Base-by-base conservation (phyloP, 192 early-diverging fungal species). In the Coemansia sp. region DNA sequence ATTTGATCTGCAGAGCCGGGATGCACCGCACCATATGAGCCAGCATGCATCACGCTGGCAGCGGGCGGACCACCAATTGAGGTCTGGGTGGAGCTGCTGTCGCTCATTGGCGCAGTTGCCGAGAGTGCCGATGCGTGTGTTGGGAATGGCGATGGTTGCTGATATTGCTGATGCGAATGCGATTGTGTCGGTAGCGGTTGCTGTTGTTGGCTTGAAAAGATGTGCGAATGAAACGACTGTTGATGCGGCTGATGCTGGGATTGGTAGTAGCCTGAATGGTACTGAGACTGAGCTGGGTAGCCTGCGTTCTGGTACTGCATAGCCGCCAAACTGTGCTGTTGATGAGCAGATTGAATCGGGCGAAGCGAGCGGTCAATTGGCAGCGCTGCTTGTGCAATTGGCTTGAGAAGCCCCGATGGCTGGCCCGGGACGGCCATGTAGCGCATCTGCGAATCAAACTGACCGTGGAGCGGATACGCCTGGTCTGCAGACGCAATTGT, bases 351-450 rank as follows among this genome's bases (percentile, higher is more conserved):
- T 5, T 65, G 23, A 25, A 60, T 66, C 5, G 63, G 54, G 43
- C 76, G 66, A 45, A 69, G 56, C n/a, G 76, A 63, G 35, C 70
- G 63, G 43, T 79, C 76, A 10, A 73, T 43, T 0, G 69, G 41
- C 11, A 63, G 47, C 6, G 66, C 32, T 9, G 70, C 50, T 22
- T 65, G 19, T 4, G 23, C 49, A 5, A 64, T 15, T 10, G 66
- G 76, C 61, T 70, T 73, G 0, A 67, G 63, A 51, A 73, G 53
- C 1, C 60, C 71, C 19, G 76, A 79, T 3, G 63, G 52, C 47
- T 79, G 76, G 3, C 76, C 67, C 1, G 76, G 76, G 15, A 79
- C 76, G 1, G 76, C 71, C 76, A 79, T 79, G 41, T 79, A 79
- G 19, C 76, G 70, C 76, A 79, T 79, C 50, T 79, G 76, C 4